Evolutionary conservation across 2,329 filamentous ascomycete species (phyloP).

Genomic region (Colletotrichum sp.): DNA sequence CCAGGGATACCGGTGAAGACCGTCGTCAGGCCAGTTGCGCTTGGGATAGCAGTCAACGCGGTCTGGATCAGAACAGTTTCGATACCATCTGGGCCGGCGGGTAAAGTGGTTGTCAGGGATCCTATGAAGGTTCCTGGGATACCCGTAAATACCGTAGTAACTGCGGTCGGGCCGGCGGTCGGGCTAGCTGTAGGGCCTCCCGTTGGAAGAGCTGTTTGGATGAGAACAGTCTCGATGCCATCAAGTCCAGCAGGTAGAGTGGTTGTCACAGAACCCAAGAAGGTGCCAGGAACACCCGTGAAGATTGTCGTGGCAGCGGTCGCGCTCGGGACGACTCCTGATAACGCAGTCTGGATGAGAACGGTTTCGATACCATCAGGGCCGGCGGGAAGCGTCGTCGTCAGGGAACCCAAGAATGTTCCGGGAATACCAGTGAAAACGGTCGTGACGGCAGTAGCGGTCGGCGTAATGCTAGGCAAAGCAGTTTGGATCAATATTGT

Average conservation of each 20-base stretch:
- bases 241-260: not conserved
- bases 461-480: not conserved
- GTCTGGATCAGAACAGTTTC: constrained; percentile 2
- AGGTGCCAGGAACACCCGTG: not conserved
- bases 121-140: not conserved
- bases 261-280: not conserved
- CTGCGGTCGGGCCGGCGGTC: not conserved
- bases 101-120: not conserved
- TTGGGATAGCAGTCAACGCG: not conserved
- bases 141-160: not conserved
- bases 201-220: not conserved
- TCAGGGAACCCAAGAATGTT: not conserved
- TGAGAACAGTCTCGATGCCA: not conserved
- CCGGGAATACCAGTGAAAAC: not conserved
- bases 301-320: not conserved
- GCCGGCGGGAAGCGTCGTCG: not conserved
- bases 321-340: not conserved
- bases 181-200: not conserved
- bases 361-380: not conserved
- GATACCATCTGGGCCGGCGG: not conserved
- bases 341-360: not conserved
- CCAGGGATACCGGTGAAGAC: not conserved
- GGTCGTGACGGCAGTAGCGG: not conserved
- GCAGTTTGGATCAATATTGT: not conserved
- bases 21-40: not conserved